phyloP scores from a whole-genome alignment of 1,284 basidiomycete genomes.

The Pseudozyma hubeiensis region DNA sequence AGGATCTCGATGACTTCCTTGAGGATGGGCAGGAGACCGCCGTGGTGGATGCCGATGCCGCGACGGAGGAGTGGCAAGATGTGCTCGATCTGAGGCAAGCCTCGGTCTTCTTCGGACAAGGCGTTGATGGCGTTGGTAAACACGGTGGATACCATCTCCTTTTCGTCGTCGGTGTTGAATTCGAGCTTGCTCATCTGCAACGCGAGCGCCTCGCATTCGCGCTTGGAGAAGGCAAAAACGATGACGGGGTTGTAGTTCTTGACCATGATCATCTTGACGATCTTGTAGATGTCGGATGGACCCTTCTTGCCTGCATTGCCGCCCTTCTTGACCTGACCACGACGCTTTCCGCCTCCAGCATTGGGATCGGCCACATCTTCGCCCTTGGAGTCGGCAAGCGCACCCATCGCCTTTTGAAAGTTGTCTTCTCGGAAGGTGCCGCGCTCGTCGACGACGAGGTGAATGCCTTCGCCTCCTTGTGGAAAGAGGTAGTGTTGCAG shows the following conservation, averaged over 20 bases:
- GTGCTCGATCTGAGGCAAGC: slow-evolving; percentile 93
- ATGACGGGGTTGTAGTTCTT: slow-evolving; percentile 99
- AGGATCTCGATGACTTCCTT: slow-evolving; percentile 99
- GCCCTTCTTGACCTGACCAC: slow-evolving; percentile 81
- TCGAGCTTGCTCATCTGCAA: slow-evolving; percentile 93
- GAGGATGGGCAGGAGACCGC: slow-evolving; percentile 93
- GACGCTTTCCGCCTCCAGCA: slow-evolving; percentile 77
- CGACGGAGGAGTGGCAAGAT: slow-evolving; percentile 92
- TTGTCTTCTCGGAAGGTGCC: slow-evolving; percentile 97
- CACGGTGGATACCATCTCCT: slow-evolving; percentile 85
- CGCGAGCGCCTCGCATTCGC: slow-evolving; percentile 94
- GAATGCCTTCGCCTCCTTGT: slow-evolving; percentile 94
- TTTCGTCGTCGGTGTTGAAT: slow-evolving; percentile 94
- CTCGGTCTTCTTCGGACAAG: slow-evolving; percentile 86
- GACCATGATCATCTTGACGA: slow-evolving; percentile 98
- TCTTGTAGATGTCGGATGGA: slow-evolving; percentile 97
- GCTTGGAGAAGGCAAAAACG: slow-evolving; percentile 97
- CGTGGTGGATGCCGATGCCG: slow-evolving; percentile 98
- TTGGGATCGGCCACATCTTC: slow-evolving; percentile 87
- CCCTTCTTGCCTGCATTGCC: slow-evolving; percentile 94
- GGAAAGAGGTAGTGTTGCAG: slow-evolving; percentile 99
- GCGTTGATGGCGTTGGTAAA: slow-evolving; percentile 95
- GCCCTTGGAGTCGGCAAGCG: slow-evolving; percentile 81
- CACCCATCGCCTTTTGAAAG: slow-evolving; percentile 97
- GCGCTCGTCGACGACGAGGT: slow-evolving; percentile 96